Evolutionary conservation across 305 asterid species (phyloP).

Genomic region (Rubia peregrina): DNA sequence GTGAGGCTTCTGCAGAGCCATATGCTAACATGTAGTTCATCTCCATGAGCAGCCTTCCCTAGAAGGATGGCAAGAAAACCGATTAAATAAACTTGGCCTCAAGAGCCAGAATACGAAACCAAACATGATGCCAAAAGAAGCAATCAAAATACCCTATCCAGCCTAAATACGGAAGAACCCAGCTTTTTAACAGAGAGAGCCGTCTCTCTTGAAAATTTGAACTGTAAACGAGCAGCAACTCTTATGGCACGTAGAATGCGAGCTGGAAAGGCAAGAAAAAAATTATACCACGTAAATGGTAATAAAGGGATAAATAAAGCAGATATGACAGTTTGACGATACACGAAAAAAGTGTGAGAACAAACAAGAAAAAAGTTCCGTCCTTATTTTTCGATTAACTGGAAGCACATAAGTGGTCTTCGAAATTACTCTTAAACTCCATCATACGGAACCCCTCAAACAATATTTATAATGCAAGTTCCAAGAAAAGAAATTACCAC

Average conservation of each 20-base stretch:
- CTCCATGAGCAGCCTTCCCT: conserved; percentile 97
- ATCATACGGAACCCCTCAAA: not conserved
- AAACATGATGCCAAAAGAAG: conserved; percentile 7
- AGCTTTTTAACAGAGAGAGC: conserved; percentile 56
- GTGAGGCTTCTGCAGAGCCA: conserved; percentile 89
- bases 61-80: conserved; percentile 16
- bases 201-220: conserved; percentile 65
- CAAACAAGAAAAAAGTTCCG: not conserved
- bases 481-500: conserved; percentile 41
- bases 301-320: conserved; percentile 11
- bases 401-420: not conserved
- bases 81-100: conserved; percentile 11
- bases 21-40: conserved; percentile 93
- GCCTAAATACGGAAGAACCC: conserved; percentile 57
- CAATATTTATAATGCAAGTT: not conserved
- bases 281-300: conserved; percentile 6
- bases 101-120: conserved; percentile 5
- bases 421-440: not conserved
- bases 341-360: not conserved
- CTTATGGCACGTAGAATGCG: conserved; percentile 92
- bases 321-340: not conserved
- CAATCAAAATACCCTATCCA: conserved; percentile 60
- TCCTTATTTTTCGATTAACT: not conserved
- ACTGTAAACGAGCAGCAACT: conserved; percentile 73
- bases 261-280: conserved; percentile 41